A percentile compares a stretch with the other conserved stretches of the same genome.
phyloP scores from a whole-genome alignment of 208 protist species.

The Naegleria lovaniensis region DNA sequence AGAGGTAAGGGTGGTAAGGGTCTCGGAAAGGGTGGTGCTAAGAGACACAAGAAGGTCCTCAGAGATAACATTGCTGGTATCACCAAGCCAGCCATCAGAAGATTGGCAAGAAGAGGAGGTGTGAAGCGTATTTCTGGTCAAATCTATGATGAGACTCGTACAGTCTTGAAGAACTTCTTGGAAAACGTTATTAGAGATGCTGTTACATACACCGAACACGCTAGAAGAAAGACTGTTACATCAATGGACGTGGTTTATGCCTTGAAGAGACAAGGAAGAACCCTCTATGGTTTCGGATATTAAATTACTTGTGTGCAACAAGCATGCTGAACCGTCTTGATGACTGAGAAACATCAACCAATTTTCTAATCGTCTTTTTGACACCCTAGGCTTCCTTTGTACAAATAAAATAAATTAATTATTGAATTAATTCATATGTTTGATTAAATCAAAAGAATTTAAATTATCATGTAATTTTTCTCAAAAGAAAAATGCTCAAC shows the following conservation, averaged over 20 bases:
- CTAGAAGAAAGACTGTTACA: conserved; percentile 68
- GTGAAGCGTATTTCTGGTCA: conserved; percentile 70
- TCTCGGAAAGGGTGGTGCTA: conserved; percentile 35
- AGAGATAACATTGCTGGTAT: conserved; percentile 74
- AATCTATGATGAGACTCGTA: conserved; percentile 61
- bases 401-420: too few species aligned
- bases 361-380: neutral
- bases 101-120: conserved; percentile 77
- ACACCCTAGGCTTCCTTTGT: neutral
- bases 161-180: conserved; percentile 69
- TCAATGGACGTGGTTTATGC: conserved; percentile 72
- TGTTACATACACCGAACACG: conserved; percentile 72
- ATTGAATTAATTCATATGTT: too few species aligned
- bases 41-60: conserved; percentile 71
- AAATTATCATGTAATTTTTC: too few species aligned
- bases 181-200: conserved; percentile 68
- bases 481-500: too few species aligned
- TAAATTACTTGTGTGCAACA: conserved; percentile 10
- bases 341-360: neutral
- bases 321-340: neutral
- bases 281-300: conserved; percentile 74
- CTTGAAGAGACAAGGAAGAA: conserved; percentile 71
- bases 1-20: conserved; percentile 27
- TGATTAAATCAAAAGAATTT: too few species aligned
- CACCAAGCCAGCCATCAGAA: conserved; percentile 70